Base-by-base conservation (phyloP, 148 eudicot species). In the Gaultheria prostrata region DNA sequence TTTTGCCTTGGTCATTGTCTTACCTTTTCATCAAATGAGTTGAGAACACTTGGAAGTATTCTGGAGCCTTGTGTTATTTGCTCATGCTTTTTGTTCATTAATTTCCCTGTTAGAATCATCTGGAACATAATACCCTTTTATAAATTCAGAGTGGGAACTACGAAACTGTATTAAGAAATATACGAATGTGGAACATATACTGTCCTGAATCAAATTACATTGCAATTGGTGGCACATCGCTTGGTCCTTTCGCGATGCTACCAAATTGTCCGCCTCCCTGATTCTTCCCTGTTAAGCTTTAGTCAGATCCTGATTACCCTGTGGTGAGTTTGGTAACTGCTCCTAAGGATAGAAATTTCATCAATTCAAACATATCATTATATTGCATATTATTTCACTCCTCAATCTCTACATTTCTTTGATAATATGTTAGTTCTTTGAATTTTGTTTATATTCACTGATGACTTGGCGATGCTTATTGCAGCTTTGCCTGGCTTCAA, bases 401-500 rank as follows among this genome's bases (percentile, higher is more conserved):
- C 24, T 6, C 2, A 2, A 53, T 17, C 57, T 53, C 57, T 53
- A 53, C 57, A 53, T 53, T 20, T 20, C 61, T 56, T 48, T 53
- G 5, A n/a, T 20, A 43, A 20, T 15, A 7, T 15, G 76, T 39
- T 73, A 50, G 21, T 33, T 32, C 76, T 28, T 26, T 32, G 51
- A 80, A 21, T 74, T 28, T 13, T 54, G 30, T 18, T 56, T 56
- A 17, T 56, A 20, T 56, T 20, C 61, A 56, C 61, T 1, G 61
- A 20, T 56, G 61, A 56, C 61, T 56, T 20, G n/a, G 24, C 6
- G 61, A 56, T 56, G 61, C n/a, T 56, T 56, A 56, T 56, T 56
- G 24, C 95, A 97, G 99, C 89, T 97, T 93, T 88, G 97, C 92
- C 10, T 97, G 99, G 99, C 95, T 97, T 73, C 98, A 94, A 87